These are phyloP conservation scores for Fraxinus cuspidata DNA, from an alignment of 257 asterid species.

Conservation along the genomic window DNA sequence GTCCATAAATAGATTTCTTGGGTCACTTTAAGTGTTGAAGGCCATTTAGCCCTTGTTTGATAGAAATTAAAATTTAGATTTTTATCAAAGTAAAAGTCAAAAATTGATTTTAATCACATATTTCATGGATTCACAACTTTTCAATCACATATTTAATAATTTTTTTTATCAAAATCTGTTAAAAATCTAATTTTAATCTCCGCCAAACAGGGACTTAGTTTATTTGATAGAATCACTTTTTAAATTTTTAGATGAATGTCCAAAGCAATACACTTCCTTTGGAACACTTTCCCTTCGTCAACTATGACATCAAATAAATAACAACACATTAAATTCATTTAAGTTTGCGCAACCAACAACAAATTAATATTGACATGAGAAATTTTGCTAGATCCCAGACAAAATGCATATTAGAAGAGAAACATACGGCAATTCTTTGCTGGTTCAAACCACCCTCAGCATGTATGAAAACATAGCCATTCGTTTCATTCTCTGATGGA, in stretches of 20 bases:
- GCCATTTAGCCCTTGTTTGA: neutral
- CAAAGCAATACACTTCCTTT: slow-evolving; percentile 6
- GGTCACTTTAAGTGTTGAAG: slow-evolving; percentile 10
- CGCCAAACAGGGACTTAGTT: too few relatives aligned
- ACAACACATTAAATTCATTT: slow-evolving; percentile 13
- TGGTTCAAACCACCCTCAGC: slow-evolving; percentile 99
- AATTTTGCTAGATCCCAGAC: neutral
- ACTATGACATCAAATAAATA: slow-evolving; percentile 16
- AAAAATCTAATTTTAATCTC: too few relatives aligned
- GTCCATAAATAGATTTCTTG: slow-evolving; percentile 2
- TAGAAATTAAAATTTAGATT: too few relatives aligned
- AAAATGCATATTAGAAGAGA: slow-evolving; percentile 16
- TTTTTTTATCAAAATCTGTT: too few relatives aligned
- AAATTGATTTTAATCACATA: too few relatives aligned
- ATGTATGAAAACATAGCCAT: slow-evolving; percentile 91
- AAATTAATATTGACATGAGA: neutral
- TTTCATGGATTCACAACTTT: too few relatives aligned
- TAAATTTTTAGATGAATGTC: neutral
- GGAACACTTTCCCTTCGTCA: slow-evolving; percentile 4
- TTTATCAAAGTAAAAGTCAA: too few relatives aligned
- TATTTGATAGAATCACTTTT: neutral
- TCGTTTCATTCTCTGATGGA: slow-evolving; percentile 73
- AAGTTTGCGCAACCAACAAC: neutral
- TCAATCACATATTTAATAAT: too few relatives aligned
- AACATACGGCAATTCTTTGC: slow-evolving; percentile 94